Base-by-base conservation (phyloP, 345 rosid species). In the Populus tremula region DNA sequence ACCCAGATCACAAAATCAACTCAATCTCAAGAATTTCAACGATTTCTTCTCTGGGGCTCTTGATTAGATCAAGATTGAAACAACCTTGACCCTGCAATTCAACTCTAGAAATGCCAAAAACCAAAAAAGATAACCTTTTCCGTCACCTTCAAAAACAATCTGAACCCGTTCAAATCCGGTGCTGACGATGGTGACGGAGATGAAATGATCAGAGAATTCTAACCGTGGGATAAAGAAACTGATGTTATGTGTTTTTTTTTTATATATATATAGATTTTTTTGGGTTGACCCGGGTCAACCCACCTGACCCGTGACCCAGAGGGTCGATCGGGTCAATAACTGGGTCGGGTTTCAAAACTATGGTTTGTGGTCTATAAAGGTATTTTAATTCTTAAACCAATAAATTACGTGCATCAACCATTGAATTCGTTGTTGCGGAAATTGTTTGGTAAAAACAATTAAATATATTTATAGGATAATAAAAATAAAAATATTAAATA, bases 1-100 rank as follows among this genome's bases (percentile, higher is more conserved):
- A 81, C 68, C 81, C 82, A 80, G 79, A 74, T 74, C 77, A 79
- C 27, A 8, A 77, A 83, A 83, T 29, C 17, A 21, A 53, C 35
- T 67, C 21, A 36, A 71, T 59, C 31, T 35, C 3, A 36, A 21
- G 8, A 25, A 18, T 25, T 56, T 68, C 6, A 21, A 5, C 39
- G 4, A 4, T 31, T 41, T 4, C 5, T 61, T 27, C 11, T 50
- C 21, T 62, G 17, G 50, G 41, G 9, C 11, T 54, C 62, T 59
- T n/a, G 25, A 27, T 2, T 1, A 75, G 73, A 68, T 76, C 75
- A 77, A 70, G 59, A 69, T 59, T 18, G 7, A 41, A 13, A 18
- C 27, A 41, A 61, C 20, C 78, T 50, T 75, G 79, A 54, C 73
- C 73, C 45, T 18, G 2, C 66, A 25, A 67, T 23, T 11, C 68